These are phyloP conservation scores for Euphorbia lathyris DNA, from an alignment of 345 rosid species.

Conservation along the genomic window DNA sequence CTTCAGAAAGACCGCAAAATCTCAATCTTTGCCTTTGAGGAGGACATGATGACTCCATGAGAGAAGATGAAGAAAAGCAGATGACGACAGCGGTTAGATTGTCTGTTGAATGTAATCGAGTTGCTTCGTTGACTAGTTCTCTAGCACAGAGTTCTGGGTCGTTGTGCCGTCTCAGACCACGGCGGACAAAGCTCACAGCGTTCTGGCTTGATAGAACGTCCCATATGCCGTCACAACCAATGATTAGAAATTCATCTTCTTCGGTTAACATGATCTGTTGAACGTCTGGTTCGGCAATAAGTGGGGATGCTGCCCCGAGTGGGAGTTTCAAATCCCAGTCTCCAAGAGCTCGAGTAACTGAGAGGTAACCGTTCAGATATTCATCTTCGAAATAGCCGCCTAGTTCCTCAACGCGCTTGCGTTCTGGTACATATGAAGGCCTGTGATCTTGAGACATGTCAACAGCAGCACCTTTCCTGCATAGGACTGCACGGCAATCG, in stretches of 20 bases:
- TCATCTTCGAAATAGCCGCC: conserved; percentile 52
- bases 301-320: conserved; percentile 55
- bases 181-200: conserved; percentile 71
- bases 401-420: conserved; percentile 53
- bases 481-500: conserved; percentile 84
- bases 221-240: conserved; percentile 90
- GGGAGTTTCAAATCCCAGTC: conserved; percentile 86
- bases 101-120: conserved; percentile 48
- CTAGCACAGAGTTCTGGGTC: conserved; percentile 56
- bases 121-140: conserved; percentile 58
- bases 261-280: conserved; percentile 48
- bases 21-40: conserved; percentile 46
- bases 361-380: conserved; percentile 53
- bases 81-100: conserved; percentile 52
- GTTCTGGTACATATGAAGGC: conserved; percentile 60
- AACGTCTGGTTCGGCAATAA: conserved; percentile 85
- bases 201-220: conserved; percentile 72
- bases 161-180: conserved; percentile 51
- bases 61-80: conserved; percentile 37
- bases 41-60: conserved; percentile 37
- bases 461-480: conserved; percentile 66
- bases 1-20: conserved; percentile 45
- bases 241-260: conserved; percentile 79
- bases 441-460: conserved; percentile 85
- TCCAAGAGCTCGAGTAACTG: conserved; percentile 82